Conservation (phyloP, 768 basidiomycete genomes). For the Neoboletus subvelutipes region DNA sequence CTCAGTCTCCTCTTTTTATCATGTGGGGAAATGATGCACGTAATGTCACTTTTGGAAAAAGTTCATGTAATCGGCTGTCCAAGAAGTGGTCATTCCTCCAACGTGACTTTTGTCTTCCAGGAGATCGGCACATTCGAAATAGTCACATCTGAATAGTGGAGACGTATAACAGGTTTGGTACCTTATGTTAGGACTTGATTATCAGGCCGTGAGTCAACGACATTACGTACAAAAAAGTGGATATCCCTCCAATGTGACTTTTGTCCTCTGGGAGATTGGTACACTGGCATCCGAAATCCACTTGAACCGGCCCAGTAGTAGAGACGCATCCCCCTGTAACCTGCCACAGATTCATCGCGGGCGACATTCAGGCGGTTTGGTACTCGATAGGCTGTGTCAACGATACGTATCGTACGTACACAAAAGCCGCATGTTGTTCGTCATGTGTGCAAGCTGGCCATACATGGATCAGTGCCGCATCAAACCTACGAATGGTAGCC, state of each 20-base stretch:
- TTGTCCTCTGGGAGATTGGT: not conserved
- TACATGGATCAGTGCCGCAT: not conserved
- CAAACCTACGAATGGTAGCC: not conserved
- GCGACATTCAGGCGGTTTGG: not conserved
- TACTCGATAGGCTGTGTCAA: not conserved
- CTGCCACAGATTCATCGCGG: not conserved
- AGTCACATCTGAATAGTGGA: too few relatives aligned
- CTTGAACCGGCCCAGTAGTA: not conserved
- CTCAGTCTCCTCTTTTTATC: not conserved
- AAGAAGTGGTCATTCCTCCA: not conserved
- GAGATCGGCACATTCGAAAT: too few relatives aligned
- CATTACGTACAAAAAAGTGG: too few relatives aligned
- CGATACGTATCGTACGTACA: not conserved
- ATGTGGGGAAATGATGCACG: too few relatives aligned
- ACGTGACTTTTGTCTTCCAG: not conserved
- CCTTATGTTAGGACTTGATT: too few relatives aligned
- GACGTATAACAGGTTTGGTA: too few relatives aligned
- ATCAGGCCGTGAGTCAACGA: too few relatives aligned
- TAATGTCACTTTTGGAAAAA: not conserved
- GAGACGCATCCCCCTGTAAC: not conserved
- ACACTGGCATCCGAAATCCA: too few relatives aligned
- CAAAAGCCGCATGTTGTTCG: not conserved
- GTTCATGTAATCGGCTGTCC: not conserved
- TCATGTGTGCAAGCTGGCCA: not conserved
- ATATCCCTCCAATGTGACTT: not conserved